These are phyloP conservation scores for Phytophthora sp. DNA, from an alignment of 352 stramenopile species.

Conservation along the genomic window DNA sequence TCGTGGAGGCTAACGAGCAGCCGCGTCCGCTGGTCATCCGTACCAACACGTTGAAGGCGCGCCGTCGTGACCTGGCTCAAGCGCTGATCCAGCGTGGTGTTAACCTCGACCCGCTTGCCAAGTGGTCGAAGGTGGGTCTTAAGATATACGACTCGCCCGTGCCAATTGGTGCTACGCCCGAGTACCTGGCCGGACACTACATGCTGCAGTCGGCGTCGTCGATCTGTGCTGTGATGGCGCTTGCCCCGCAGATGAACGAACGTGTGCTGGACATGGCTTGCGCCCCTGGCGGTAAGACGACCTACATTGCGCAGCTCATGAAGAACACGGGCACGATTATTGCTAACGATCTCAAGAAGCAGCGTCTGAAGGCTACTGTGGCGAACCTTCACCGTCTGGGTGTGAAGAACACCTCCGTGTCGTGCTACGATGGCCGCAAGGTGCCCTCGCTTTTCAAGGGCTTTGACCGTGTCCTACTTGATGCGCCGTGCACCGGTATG, in stretches of 20 bases:
- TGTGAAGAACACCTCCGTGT: slow-evolving; percentile 98
- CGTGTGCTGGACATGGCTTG: slow-evolving; percentile 98
- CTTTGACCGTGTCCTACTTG: slow-evolving; percentile 98
- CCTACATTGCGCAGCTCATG: slow-evolving; percentile 99
- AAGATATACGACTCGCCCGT: slow-evolving; percentile 99
- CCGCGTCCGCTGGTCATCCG: slow-evolving; percentile 98
- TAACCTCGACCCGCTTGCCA: slow-evolving; percentile 97
- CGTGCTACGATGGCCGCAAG: slow-evolving; percentile 97
- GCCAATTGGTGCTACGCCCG: slow-evolving; percentile 98
- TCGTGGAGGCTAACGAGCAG: slow-evolving; percentile 98
- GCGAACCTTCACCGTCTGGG: slow-evolving; percentile 99
- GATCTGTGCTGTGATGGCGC: slow-evolving; percentile 98
- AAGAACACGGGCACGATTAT: slow-evolving; percentile 98
- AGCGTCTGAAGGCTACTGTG: slow-evolving; percentile 97
- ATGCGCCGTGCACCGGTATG: slow-evolving; percentile 98
- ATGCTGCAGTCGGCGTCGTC: slow-evolving; percentile 99
- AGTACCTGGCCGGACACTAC: slow-evolving; percentile 99
- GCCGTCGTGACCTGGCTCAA: slow-evolving; percentile 97
- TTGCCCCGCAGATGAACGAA: slow-evolving; percentile 97
- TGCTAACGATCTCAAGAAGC: slow-evolving; percentile 99
- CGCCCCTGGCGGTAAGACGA: slow-evolving; percentile 99
- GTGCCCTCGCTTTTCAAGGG: slow-evolving; percentile 93
- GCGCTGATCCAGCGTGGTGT: slow-evolving; percentile 99
- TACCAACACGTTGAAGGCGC: slow-evolving; percentile 99
- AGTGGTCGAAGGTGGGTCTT: slow-evolving; percentile 99